Evolutionary conservation across 306 rosid genomes (phyloP), one percentile per base, ranked within the genome.

Genomic region (Erythrophleum fordii): DNA sequence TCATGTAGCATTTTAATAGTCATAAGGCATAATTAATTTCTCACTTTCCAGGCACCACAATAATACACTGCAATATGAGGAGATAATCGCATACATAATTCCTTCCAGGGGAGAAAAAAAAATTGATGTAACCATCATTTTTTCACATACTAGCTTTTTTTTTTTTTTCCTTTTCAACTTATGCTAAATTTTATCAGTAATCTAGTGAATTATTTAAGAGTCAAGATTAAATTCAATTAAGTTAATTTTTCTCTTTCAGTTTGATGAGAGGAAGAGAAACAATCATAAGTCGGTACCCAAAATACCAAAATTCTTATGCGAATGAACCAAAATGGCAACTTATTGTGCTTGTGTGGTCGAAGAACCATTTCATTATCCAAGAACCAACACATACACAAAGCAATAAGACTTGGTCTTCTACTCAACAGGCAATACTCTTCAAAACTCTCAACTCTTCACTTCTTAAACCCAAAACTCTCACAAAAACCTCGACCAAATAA

Each of bases 1-100:
- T 31, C 56, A 8, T 20, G 35, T 29, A 52, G 17, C 68, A 49
- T 60, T 44, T 22, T 9, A 1, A 65, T 11, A 31, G 25, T 16
- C 45, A 62, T 7, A 62, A 62, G 66, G 66, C 64, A 79, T 26
- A 51, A 52, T 73, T 37, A 34, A n/a, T 56, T 71, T 53, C 29
- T 31, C 67, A 31, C 60, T 28, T 44, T 11, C 10, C 68, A 81
- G 20, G 10, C 1, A 9, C 29, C 18, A 66, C 31, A 20, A 42
- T 64, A 52, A 5, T 28, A 46, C 67, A 41, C 45, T 28, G 82
- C 41, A 39, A 66, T n/a, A 62, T 35, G 26, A 35, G 48, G 26
- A 37, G 42, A 65, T 39, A 37, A 65, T 35, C 7, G 17, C 48
- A 10, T n/a, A 18, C 22, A 65, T 65, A 65, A 18, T 6, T 17